Percentiles rank a stretch among this genome's conserved stretches.
phyloP scores from a whole-genome alignment of 2,329 filamentous ascomycete species.

The Claviceps sp. region DNA sequence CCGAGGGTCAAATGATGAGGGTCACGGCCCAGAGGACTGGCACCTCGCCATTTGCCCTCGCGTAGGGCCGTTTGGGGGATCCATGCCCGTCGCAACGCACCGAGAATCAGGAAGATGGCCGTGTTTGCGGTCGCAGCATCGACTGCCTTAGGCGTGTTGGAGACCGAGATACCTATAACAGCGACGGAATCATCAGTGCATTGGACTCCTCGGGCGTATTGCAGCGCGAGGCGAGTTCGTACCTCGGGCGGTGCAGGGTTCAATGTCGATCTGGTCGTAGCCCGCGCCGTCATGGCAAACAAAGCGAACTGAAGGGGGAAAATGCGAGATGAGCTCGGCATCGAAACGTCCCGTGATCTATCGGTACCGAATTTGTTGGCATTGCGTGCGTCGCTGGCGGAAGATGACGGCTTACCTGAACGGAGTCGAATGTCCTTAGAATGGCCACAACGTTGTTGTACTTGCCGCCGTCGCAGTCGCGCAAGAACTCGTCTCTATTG shows the following conservation, averaged over 20 bases:
- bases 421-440: constrained; percentile 39
- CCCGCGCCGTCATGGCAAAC: constrained; percentile 34
- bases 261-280: constrained; percentile 58
- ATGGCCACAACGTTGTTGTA: constrained; percentile 43
- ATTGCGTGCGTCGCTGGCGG: too few species aligned
- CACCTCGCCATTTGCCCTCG: constrained; percentile 42
- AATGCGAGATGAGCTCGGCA: constrained; percentile 40
- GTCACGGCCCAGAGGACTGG: constrained; percentile 43
- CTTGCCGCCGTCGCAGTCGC: constrained; percentile 41
- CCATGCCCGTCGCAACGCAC: constrained; percentile 54
- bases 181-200: neutral
- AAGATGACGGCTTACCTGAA: neutral
- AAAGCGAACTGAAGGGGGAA: constrained; percentile 27
- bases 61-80: constrained; percentile 43
- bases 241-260: constrained; percentile 37
- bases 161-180: constrained; percentile 36
- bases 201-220: neutral
- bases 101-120: constrained; percentile 58
- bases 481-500: constrained; percentile 8
- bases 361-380: neutral
- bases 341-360: constrained; percentile 48
- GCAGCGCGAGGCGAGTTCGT: neutral
- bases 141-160: constrained; percentile 54
- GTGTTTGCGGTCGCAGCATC: constrained; percentile 60
- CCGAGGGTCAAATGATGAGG: constrained; percentile 51